Percentiles rank a stretch among this genome's conserved stretches.
Conservation (phyloP, 768 basidiomycete genomes). For the Paxillus involutus region DNA sequence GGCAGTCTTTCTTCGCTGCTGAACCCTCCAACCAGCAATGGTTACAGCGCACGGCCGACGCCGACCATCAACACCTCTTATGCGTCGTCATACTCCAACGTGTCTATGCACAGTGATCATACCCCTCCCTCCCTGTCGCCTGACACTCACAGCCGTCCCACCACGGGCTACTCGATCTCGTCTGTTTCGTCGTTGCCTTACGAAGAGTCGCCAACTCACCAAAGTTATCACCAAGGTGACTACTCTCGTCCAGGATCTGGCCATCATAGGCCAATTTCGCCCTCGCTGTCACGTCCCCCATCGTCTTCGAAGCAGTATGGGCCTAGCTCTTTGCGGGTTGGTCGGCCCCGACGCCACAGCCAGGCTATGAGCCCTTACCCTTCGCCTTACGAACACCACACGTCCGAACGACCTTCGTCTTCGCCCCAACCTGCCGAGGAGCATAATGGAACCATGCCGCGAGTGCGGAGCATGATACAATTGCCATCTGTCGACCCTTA, state of each 20-base stretch:
- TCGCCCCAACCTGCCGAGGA: conserved; percentile 67
- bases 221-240: conserved; percentile 45
- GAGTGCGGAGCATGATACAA: conserved; percentile 83
- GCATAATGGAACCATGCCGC: conserved; percentile 51
- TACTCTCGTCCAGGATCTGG: conserved; percentile 75
- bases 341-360: conserved; percentile 75
- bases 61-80: conserved; percentile 77
- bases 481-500: conserved; percentile 73
- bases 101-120: conserved; percentile 67
- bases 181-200: conserved; percentile 78
- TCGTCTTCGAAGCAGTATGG: conserved; percentile 62
- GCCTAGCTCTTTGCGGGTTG: conserved; percentile 60
- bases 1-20: conserved; percentile 76
- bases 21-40: conserved; percentile 57
- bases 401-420: conserved; percentile 65
- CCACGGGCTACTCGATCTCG: conserved; percentile 83
- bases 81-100: conserved; percentile 60
- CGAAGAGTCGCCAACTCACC: conserved; percentile 49
- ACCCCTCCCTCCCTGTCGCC: conserved; percentile 74
- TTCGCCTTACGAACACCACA: conserved; percentile 69
- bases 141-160: conserved; percentile 70
- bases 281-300: conserved; percentile 64
- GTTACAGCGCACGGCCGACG: conserved; percentile 50
- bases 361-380: conserved; percentile 89
- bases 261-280: conserved; percentile 64